Base-by-base conservation (phyloP, 768 basidiomycete species). In the Boletus rubroflammeus region DNA sequence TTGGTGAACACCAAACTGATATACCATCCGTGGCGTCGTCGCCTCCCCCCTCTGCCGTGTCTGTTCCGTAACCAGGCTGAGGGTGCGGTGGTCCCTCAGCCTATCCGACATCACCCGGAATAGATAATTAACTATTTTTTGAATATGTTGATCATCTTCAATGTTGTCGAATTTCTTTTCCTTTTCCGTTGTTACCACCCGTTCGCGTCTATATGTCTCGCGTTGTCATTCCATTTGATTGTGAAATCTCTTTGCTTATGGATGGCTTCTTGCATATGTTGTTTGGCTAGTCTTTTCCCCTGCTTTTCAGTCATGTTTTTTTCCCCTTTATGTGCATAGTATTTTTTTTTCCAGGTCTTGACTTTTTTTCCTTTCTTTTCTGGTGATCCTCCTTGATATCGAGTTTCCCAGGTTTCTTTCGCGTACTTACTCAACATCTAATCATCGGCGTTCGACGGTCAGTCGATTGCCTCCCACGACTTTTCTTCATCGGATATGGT, bases 91-190 rank as follows among this genome's bases (percentile, higher is more conserved):
- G 45, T 38, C 41, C 14, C 45, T 34, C 42, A 40, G 28, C 58
- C 52, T 38, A 40, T 40, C 42, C 55, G 54, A 53, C 38, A 21
- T 31, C 46, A 55, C 51, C 56, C 34, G 51, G 52, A 47, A 64
- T 67, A 68, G 67, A 67, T 66, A 56, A 57, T 63, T 57, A 56
- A 64, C 59, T 65, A 57, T 65, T 65, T 63, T 34, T 69, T 67
- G 67, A 67, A 63, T 63, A 65, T 68, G 67, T 68, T 64, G 67
- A 68, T 50, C 67, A 63, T 69, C 60, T 68, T 69, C 67, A 68
- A 58, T 60, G 62, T 32, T 58, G 55, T 67, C 56, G 56, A 49
- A 29, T 50, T 28, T 41, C 34, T 14, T 17, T 10, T 44, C 45
- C 28, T 26, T 50, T 39, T 41, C 34, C 38, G 47, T 45, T 47